Base-by-base conservation (phyloP, 257 asterid genomes). In the Solanum corneliomulleri region DNA sequence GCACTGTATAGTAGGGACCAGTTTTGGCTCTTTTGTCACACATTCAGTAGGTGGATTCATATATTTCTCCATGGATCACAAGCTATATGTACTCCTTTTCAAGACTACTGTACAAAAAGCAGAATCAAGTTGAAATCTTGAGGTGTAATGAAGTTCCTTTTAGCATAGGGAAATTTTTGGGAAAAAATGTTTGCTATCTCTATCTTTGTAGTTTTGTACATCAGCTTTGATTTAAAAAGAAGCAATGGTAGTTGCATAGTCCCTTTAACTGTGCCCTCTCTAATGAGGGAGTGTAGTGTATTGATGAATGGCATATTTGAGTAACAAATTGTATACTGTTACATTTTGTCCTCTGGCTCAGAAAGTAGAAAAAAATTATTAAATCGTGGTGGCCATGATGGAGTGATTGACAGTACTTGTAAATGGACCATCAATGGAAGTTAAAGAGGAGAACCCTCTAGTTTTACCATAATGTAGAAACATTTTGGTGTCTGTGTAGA, bases 1-100 rank as follows among this genome's bases (percentile, higher is more conserved):
- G 98, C 98, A 95, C 86, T 95, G 98, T 85, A 93, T 95, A 37
- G 96, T 95, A 37, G 98, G 98, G 93, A 91, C 94, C 74, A 90
- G 96, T 92, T 95, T 95, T 91, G 98, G 98, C 47, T 95, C 98
- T 86, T 95, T 95, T 90, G 98, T 95, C 31, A 95, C 98, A 27
- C 96, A 95, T 83, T 95, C 98, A 84, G 95, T 94, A 13, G 98
- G 98, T 86, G 98, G 98, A 1, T 95, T 95, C 89, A 91, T 95
- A 90, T 95, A 95, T 84, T 94, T 95, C 90, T 95, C 97, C n/a
- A 89, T 95, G 96, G 98, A 95, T 93, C 97, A 91, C 66, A 95
- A 94, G 93, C 75, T 94, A 20, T 93, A 95, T 87, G 82, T 95
- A 76, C 95, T 95, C 86, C 93, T 95, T 88, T 95, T 95, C 93